Base-by-base conservation (phyloP, 345 rosid genomes). In the Euphorbia lathyris region DNA sequence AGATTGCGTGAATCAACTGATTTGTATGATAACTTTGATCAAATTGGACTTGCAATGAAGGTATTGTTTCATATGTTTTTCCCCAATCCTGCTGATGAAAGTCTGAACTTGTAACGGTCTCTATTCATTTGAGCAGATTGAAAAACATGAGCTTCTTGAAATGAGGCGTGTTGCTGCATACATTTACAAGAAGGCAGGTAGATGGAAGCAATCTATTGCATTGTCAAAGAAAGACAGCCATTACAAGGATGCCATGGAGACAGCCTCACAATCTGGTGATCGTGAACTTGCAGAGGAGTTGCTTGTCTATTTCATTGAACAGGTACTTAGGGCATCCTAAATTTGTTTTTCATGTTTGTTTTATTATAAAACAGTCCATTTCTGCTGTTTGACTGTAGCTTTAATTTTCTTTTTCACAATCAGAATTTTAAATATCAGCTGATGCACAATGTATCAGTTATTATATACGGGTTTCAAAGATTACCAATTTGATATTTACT, bases 151-250 rank as follows among this genome's bases (percentile, higher is more conserved):
- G 85, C 97, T 94, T 72, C 86, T 94, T 68, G 98, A 94, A 79
- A 94, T 94, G 97, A 88, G 98, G 74, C 96, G 98, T 17, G 98
- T 93, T 68, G 97, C 97, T 76, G 97, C 98, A 58, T 94, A 94
- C 70, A 91, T 94, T 53, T 94, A 94, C 86, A 94, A 94, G 72
- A 94, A 94, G 81, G 98, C 97, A 0, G 97, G 97, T 65, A 83
- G 96, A 81, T 94, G 98, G 98, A 94, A 92, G 96, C 93, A 84
- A 72, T 94, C 98, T 2, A 94, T 94, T 85, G 90, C 93, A 29
- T 81, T 94, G 80, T 94, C 97, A 65, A 94, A 94, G 88, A 94
- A 91, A 45, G 96, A 94, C 78, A 91, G 83, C 64, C 84, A 81
- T 66, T 94, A 88, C 84, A 92, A 84, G 70, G 99, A 95, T 83